Evolutionary conservation across 306 rosid species (phyloP).

Genomic region (Pterocarpus macrocarpus): DNA sequence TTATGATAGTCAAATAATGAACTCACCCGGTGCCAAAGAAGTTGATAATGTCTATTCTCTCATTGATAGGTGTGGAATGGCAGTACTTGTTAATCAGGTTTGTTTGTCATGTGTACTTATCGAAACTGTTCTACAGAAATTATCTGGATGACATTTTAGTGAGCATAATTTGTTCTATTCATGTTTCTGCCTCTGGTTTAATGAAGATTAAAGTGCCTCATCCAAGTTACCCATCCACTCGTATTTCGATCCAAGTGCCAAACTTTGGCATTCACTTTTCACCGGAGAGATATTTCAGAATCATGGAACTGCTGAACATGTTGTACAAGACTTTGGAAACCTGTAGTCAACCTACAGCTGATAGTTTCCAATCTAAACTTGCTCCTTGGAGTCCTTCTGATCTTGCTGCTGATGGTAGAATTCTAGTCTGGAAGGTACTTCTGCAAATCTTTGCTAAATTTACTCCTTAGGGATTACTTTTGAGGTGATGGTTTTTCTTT

Average conservation of each 20-base stretch:
- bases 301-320: constrained; percentile 76
- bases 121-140: not conserved
- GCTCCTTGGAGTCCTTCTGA: constrained; percentile 78
- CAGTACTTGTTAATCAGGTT: constrained; percentile 93
- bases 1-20: constrained; percentile 50
- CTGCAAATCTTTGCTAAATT: constrained; percentile 25
- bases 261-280: constrained; percentile 95
- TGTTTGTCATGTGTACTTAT: constrained; percentile 24
- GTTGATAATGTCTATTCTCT: constrained; percentile 68
- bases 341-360: constrained; percentile 63
- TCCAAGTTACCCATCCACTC: constrained; percentile 91
- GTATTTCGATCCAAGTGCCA: constrained; percentile 92
- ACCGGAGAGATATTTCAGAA: constrained; percentile 75
- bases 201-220: constrained; percentile 91
- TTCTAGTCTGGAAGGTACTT: constrained; percentile 90
- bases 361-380: constrained; percentile 62
- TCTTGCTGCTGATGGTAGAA: constrained; percentile 80
- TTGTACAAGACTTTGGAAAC: constrained; percentile 70
- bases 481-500: constrained; percentile 3
- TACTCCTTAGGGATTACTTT: not conserved
- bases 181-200: constrained; percentile 34
- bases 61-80: constrained; percentile 98
- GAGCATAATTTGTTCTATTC: constrained; percentile 28
- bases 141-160: constrained; percentile 31
- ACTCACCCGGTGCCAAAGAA: constrained; percentile 47